phyloP scores from a whole-genome alignment of 2,329 filamentous ascomycete species.

The Elsinoe australis region DNA sequence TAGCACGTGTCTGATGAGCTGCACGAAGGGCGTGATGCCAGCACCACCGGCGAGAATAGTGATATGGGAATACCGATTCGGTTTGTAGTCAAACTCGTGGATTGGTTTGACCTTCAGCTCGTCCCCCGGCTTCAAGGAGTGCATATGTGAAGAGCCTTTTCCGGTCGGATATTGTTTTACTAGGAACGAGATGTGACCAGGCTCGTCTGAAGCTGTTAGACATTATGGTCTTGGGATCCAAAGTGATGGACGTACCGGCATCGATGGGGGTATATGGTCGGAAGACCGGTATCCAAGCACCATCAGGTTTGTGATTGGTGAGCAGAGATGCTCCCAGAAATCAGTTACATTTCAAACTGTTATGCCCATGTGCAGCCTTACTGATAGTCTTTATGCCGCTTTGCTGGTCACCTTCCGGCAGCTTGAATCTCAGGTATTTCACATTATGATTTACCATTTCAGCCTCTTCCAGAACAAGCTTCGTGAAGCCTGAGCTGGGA shows the following conservation, averaged over 20 bases:
- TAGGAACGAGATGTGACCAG: conserved; percentile 55
- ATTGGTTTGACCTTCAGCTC: conserved; percentile 52
- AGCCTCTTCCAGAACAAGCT: conserved; percentile 44
- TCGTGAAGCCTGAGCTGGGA: conserved; percentile 34
- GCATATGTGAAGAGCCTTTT: conserved; percentile 57
- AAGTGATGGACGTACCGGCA: conserved; percentile 27
- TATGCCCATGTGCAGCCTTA: background rate
- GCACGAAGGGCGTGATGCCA: conserved; percentile 64
- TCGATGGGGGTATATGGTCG: conserved; percentile 61
- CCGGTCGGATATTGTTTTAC: conserved; percentile 63
- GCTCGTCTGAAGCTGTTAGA: conserved; percentile 38
- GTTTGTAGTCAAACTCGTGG: conserved; percentile 43
- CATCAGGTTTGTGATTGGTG: conserved; percentile 52
- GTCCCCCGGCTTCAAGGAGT: conserved; percentile 56
- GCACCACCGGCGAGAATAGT: conserved; percentile 63
- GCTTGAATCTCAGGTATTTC: conserved; percentile 50
- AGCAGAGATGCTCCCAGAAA: conserved; percentile 46
- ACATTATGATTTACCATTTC: conserved; percentile 53
- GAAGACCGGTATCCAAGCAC: conserved; percentile 51
- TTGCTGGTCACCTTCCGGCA: conserved; percentile 41
- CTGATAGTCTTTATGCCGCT: conserved; percentile 38
- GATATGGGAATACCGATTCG: conserved; percentile 42
- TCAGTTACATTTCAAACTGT: background rate
- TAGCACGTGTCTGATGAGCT: conserved; percentile 56
- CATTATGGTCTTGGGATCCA: conserved; percentile 33